Evolutionary conservation across 2,329 filamentous ascomycete genomes (phyloP), one percentile per base, ranked within the genome.

Genomic region (Diaporthe velutina): DNA sequence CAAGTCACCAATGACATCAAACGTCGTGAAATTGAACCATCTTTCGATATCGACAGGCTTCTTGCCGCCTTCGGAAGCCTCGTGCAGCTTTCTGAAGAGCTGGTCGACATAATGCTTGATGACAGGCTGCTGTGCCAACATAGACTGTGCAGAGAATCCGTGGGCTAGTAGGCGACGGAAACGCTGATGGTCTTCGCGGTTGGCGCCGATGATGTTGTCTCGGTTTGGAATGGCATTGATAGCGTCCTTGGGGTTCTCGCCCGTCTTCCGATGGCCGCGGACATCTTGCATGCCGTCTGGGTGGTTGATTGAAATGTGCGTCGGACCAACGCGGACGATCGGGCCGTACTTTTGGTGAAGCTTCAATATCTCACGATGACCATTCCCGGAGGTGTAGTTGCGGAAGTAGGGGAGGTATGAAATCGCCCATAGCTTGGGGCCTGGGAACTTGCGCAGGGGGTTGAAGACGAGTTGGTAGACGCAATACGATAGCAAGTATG

Each of bases 11-110:
- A 83, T 80, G n/a, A 82, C 77, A 74, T 80, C 79, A 61, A 80
- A 85, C 13, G 84, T 82, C 0, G 81, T 78, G 76, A 79, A 84
- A 35, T 84, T 83, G 75, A 79, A 84, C 83, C 83, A 85, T 25
- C 76, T 76, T 35, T 76, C 76, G 40, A 79, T 67, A 71, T 82
- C 77, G 48, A 83, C 75, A 30, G 76, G 74, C 64, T 76, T 76
- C 9, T 70, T 52, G 10, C 74, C 78, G 1, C 40, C 58, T 15
- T 71, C 58, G 19, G 66, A 48, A 19, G 68, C 50, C 71, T 78
- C 74, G 10, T 66, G 33, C 25, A 73, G 15, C 30, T 55, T 73
- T 30, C n/a, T 25, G 8, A 75, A 13, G 38, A 75, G 48, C 48
- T 61, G 38, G 35, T 50, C 22, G 15, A 58, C 50, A 12, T 52